These are phyloP conservation scores for Filobasidium floriforme DNA, from an alignment of 768 basidiomycete genomes.

Conservation along the genomic window DNA sequence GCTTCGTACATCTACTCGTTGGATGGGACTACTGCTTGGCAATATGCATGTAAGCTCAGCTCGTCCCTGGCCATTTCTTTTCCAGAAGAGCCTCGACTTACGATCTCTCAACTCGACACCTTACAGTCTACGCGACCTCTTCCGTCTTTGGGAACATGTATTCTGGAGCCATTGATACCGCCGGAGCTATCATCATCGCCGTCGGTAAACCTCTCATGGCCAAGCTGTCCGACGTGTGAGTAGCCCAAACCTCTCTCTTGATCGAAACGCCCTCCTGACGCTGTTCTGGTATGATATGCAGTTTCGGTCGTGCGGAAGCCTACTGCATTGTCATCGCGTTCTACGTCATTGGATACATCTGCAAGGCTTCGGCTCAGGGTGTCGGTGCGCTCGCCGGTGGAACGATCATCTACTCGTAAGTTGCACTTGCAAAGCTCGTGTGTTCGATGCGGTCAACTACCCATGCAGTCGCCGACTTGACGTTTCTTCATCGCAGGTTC, in stretches of 20 bases:
- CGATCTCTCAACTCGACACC: neutral
- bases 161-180: conserved; percentile 54
- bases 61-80: neutral
- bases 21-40: conserved; percentile 45
- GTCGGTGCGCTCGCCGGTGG: conserved; percentile 40
- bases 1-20: conserved; percentile 72
- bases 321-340: conserved; percentile 50
- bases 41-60: conserved; percentile 18
- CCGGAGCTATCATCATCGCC: conserved; percentile 46
- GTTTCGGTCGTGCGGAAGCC: conserved; percentile 57
- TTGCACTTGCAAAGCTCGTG: neutral
- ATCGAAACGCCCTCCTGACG: too few species aligned
- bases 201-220: conserved; percentile 64
- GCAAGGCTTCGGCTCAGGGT: conserved; percentile 34
- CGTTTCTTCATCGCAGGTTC: neutral
- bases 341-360: conserved; percentile 49
- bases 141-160: conserved; percentile 54
- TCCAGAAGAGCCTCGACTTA: neutral
- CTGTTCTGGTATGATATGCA: neutral
- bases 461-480: too few species aligned
- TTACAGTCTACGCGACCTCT: conserved; percentile 50
- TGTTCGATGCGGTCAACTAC: neutral
- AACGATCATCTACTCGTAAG: conserved; percentile 49
- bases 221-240: conserved; percentile 59
- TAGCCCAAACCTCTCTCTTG: too few species aligned